Conservation (phyloP, 768 basidiomycete genomes). For the Amanita rimosa region DNA sequence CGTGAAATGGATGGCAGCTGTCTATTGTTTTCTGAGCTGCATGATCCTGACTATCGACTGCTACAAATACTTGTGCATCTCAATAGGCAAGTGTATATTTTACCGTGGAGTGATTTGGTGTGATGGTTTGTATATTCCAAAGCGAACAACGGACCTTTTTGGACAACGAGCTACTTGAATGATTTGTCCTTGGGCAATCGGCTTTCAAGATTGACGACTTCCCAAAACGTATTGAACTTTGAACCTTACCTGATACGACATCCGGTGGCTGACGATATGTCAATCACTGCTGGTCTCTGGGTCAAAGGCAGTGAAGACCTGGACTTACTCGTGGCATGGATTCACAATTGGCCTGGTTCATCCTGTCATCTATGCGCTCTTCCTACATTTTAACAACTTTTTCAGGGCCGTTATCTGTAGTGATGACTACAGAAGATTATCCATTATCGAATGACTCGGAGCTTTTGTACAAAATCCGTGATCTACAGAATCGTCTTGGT, state of each 20-base stretch:
- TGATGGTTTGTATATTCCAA: neutral
- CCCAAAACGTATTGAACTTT: constrained; percentile 17
- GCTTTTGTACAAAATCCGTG: constrained; percentile 18
- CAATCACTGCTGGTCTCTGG: constrained; percentile 43
- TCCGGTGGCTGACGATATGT: constrained; percentile 6
- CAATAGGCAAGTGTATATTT: constrained; percentile 5
- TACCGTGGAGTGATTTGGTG: neutral
- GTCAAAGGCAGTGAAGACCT: constrained; percentile 22
- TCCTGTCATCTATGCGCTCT: neutral
- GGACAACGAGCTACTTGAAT: constrained; percentile 1
- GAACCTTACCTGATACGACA: constrained; percentile 23
- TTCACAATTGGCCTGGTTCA: constrained; percentile 32
- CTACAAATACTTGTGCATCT: constrained; percentile 12
- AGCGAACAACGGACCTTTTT: neutral
- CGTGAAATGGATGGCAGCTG: constrained; percentile 19
- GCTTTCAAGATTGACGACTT: constrained; percentile 23
- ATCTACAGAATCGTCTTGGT: constrained; percentile 10
- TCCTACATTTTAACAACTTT: neutral
- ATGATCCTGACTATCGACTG: constrained; percentile 23
- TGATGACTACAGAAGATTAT: constrained; percentile 22
- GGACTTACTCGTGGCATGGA: constrained; percentile 23
- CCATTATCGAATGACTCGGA: constrained; percentile 14
- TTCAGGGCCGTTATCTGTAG: constrained; percentile 37
- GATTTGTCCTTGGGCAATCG: constrained; percentile 20
- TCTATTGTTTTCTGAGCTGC: constrained; percentile 32